Conservation (phyloP, 1,284 basidiomycete genomes). For the Sporisorium reilianum region DNA sequence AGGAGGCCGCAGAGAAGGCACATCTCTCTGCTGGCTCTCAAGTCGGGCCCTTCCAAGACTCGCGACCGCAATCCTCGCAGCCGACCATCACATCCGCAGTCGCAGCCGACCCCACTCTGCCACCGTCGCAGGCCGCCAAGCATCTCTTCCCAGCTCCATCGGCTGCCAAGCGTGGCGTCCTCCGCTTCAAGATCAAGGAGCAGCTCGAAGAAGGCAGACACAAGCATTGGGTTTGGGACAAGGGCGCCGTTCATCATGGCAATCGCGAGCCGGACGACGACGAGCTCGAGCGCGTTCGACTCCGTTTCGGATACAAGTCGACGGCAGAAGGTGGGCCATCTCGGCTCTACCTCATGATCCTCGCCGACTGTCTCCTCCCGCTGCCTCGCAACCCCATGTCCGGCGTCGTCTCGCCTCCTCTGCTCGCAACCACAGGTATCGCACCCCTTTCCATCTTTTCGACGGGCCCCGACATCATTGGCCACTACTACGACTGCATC, state of each 20-base stretch:
- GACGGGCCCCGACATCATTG: slow-evolving; percentile 68
- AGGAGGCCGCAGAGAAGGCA: slow-evolving; percentile 34
- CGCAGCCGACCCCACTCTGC: slow-evolving; percentile 54
- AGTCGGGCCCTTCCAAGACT: slow-evolving; percentile 37
- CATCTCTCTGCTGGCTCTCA: slow-evolving; percentile 47
- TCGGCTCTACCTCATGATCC: slow-evolving; percentile 64
- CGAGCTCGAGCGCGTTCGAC: slow-evolving; percentile 59
- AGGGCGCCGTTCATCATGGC: slow-evolving; percentile 57
- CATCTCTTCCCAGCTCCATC: slow-evolving; percentile 57
- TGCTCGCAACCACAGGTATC: slow-evolving; percentile 66
- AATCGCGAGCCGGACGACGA: slow-evolving; percentile 62
- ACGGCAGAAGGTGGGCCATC: slow-evolving; percentile 58
- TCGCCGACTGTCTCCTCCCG: slow-evolving; percentile 64
- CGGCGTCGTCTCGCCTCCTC: slow-evolving; percentile 65
- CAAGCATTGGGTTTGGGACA: slow-evolving; percentile 65
- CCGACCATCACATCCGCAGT: slow-evolving; percentile 65
- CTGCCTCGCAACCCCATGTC: slow-evolving; percentile 60
- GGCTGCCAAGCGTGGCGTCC: slow-evolving; percentile 53
- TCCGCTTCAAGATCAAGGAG: slow-evolving; percentile 64
- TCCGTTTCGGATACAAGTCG: slow-evolving; percentile 55
- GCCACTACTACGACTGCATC: slow-evolving; percentile 68
- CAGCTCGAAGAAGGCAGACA: slow-evolving; percentile 61
- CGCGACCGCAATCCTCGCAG: slow-evolving; percentile 45
- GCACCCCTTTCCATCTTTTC: slow-evolving; percentile 66
- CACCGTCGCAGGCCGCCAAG: slow-evolving; percentile 55